A percentile compares a stretch with the other conserved stretches of the same genome.
phyloP scores from a whole-genome alignment of 2,329 filamentous ascomycete genomes.

The Hymenoscyphus fructigenus region DNA sequence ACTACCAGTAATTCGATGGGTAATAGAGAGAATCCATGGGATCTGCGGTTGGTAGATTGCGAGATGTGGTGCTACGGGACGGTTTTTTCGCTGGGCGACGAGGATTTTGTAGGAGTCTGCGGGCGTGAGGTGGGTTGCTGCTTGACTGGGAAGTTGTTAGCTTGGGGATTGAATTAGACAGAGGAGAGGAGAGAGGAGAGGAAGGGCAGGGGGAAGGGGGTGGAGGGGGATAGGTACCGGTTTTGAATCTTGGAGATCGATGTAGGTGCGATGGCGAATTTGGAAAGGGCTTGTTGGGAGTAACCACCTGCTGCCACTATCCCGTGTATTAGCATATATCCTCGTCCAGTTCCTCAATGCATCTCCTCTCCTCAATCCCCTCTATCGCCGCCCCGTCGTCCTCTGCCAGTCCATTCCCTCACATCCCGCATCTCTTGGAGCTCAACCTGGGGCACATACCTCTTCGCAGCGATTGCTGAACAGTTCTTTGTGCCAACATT shows the following conservation, averaged over 20 bases:
- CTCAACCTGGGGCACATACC: slow-evolving; percentile 33
- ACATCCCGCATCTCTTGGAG: slow-evolving; percentile 8
- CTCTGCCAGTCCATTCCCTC: neutral
- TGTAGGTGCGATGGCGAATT: slow-evolving; percentile 34
- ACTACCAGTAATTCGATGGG: slow-evolving; percentile 65
- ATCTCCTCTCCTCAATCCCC: neutral
- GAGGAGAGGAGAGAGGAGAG: neutral
- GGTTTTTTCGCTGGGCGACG: slow-evolving; percentile 63
- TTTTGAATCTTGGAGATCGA: slow-evolving; percentile 46
- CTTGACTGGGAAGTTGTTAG: slow-evolving; percentile 40
- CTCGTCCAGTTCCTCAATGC: neutral
- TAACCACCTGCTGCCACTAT: slow-evolving; percentile 1
- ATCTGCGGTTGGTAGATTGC: slow-evolving; percentile 70
- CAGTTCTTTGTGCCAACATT: slow-evolving; percentile 46
- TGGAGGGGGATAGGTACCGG: slow-evolving; percentile 41
- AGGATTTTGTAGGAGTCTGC: slow-evolving; percentile 55
- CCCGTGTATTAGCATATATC: slow-evolving; percentile 1
- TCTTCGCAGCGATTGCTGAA: slow-evolving; percentile 45
- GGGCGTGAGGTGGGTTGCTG: slow-evolving; percentile 47
- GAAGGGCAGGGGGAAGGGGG: neutral
- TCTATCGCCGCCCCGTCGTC: neutral
- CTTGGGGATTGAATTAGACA: too few relatives aligned
- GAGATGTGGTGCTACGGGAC: slow-evolving; percentile 69
- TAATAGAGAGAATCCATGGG: slow-evolving; percentile 60
- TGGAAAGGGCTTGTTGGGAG: slow-evolving; percentile 5